These are phyloP conservation scores for Diplocarpon rosae DNA, from an alignment of 2,329 filamentous ascomycete species.

Conservation along the genomic window DNA sequence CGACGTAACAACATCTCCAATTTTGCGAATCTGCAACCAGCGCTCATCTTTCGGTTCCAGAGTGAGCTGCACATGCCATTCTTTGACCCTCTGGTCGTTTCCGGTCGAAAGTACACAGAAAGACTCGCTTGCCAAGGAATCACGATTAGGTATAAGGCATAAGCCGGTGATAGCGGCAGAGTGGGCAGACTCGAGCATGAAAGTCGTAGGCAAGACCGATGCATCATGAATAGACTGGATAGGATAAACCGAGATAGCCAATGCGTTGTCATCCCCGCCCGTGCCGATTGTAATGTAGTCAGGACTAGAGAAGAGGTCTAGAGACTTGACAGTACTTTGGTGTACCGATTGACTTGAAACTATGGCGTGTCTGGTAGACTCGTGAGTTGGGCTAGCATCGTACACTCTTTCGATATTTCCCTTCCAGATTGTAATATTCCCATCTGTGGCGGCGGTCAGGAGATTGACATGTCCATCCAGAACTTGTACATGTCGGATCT, in stretches of 20 bases:
- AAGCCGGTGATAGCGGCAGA: slow-evolving; percentile 59
- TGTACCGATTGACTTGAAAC: slow-evolving; percentile 43
- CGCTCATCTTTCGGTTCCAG: slow-evolving; percentile 7
- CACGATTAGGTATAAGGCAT: slow-evolving; percentile 24
- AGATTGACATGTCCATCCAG: slow-evolving; percentile 32
- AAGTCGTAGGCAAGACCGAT: not conserved
- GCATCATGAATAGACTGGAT: not conserved
- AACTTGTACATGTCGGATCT: slow-evolving; percentile 35
- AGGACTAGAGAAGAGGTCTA: slow-evolving; percentile 35
- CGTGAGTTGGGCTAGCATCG: not conserved
- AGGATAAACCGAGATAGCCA: slow-evolving; percentile 45
- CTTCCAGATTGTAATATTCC: slow-evolving; percentile 54
- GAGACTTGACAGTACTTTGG: slow-evolving; percentile 68
- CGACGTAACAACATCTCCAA: slow-evolving; percentile 44
- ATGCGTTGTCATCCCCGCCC: slow-evolving; percentile 79
- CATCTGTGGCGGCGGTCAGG: slow-evolving; percentile 72
- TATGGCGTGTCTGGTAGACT: slow-evolving; percentile 1
- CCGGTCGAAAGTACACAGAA: slow-evolving; percentile 36
- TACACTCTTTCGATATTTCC: not conserved
- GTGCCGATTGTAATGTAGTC: slow-evolving; percentile 46
- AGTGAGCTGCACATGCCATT: slow-evolving; percentile 1
- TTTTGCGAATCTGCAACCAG: slow-evolving; percentile 29
- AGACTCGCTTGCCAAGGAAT: slow-evolving; percentile 5
- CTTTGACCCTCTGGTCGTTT: slow-evolving; percentile 50
- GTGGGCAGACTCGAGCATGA: slow-evolving; percentile 48